A percentile compares a stretch with the other conserved stretches of the same genome.
Evolutionary conservation across 768 basidiomycete genomes (phyloP).

Genomic region (Baorangia bicolor): DNA sequence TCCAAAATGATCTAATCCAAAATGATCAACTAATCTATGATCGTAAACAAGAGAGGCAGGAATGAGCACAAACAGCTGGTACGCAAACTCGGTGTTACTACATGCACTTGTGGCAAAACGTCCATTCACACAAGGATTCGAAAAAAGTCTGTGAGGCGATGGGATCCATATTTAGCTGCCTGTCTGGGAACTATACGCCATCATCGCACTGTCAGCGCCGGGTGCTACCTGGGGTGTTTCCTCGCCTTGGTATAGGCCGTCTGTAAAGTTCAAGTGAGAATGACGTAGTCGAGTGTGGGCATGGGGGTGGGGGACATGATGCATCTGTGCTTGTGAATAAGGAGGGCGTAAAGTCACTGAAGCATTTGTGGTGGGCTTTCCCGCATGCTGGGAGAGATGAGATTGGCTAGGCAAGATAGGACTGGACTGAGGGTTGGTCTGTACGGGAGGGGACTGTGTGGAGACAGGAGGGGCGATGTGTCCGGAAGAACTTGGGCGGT

Average conservation of each 20-base stretch:
- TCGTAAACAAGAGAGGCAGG: constrained; percentile 7
- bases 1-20: constrained; percentile 26
- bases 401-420: constrained; percentile 15
- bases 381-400: constrained; percentile 23
- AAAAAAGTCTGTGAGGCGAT: neutral
- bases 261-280: constrained; percentile 48
- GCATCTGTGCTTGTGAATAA: constrained; percentile 63
- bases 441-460: constrained; percentile 23
- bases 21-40: constrained; percentile 27
- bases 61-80: constrained; percentile 21
- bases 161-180: constrained; percentile 17
- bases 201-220: constrained; percentile 43
- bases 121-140: constrained; percentile 3
- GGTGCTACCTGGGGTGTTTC: constrained; percentile 28
- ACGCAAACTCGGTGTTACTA: constrained; percentile 21
- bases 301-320: constrained; percentile 79
- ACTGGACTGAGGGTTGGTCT: constrained; percentile 21
- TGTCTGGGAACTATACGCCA: constrained; percentile 44
- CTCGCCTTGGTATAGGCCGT: constrained; percentile 36
- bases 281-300: constrained; percentile 75
- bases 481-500: constrained; percentile 9
- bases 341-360: constrained; percentile 56
- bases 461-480: constrained; percentile 20
- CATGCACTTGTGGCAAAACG: constrained; percentile 6
- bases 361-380: constrained; percentile 35